Percentiles rank a stretch among this genome's conserved stretches.
Evolutionary conservation across 192 early-diverging fungal species (phyloP).

Genomic region (Chytriomyces sp.): DNA sequence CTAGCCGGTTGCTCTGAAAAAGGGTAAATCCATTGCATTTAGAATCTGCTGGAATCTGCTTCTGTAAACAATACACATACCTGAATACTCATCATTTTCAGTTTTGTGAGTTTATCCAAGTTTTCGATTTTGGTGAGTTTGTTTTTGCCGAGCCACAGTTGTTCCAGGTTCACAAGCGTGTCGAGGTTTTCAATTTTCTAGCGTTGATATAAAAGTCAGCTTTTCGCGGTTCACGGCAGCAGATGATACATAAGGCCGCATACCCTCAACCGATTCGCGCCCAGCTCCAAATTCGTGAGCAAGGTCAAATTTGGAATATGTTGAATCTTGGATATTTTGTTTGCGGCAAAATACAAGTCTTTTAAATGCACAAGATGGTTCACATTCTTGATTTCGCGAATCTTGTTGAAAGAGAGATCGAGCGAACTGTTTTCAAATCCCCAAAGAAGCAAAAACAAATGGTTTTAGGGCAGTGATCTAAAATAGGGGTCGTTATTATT

Average conservation of each 20-base stretch:
- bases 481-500: no score
- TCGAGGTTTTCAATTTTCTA: conserved; percentile 85
- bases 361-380: conserved; percentile 64
- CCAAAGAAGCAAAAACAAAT: not conserved
- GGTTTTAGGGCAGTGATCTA: not conserved
- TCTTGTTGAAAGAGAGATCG: conserved; percentile 97
- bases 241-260: not conserved
- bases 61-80: conserved; percentile 38
- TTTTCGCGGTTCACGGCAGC: not conserved
- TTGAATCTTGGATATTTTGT: conserved; percentile 86
- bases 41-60: no score
- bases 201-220: not conserved
- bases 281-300: conserved; percentile 87
- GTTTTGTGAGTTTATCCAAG: conserved; percentile 62
- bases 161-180: conserved; percentile 75
- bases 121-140: conserved; percentile 87
- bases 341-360: conserved; percentile 90
- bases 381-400: conserved; percentile 76
- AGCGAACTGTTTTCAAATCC: conserved; percentile 50
- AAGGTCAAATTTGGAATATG: conserved; percentile 69
- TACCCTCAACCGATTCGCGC: conserved; percentile 92
- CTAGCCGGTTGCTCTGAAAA: conserved; percentile 80
- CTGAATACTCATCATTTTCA: conserved; percentile 55
- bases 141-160: conserved; percentile 98
- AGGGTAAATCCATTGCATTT: not conserved